phyloP scores from a whole-genome alignment of 495 filamentous ascomycete species.

The Aspergillus haitiensis region DNA sequence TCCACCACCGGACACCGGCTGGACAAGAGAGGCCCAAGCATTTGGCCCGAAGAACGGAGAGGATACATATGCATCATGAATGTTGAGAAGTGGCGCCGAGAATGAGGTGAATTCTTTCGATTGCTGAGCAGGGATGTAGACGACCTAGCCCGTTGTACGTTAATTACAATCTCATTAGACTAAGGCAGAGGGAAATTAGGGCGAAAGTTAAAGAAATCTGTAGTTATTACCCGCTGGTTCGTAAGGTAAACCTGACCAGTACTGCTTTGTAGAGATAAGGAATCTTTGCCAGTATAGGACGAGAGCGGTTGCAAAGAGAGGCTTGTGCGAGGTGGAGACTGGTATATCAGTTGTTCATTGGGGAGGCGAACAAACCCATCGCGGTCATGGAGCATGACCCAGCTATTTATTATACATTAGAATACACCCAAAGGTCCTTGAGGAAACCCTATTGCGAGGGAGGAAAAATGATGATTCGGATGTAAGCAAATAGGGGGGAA shows the following conservation, averaged over 20 bases:
- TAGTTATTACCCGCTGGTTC: constrained; percentile 71
- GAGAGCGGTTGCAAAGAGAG: constrained; percentile 62
- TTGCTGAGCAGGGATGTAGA: constrained; percentile 77
- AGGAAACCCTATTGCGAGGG: background rate
- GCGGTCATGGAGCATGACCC: constrained; percentile 73
- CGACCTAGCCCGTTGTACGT: constrained; percentile 55
- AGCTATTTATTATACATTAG: constrained; percentile 44
- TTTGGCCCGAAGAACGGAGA: constrained; percentile 97
- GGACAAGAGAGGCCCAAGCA: constrained; percentile 77
- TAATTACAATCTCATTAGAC: constrained; percentile 9
- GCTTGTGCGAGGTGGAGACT: constrained; percentile 69
- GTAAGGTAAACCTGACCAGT: constrained; percentile 75
- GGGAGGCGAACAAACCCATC: constrained; percentile 69
- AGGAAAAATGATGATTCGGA: background rate
- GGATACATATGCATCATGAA: constrained; percentile 84
- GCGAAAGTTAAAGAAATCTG: constrained; percentile 20
- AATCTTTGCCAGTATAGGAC: constrained; percentile 55
- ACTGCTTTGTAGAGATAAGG: constrained; percentile 58
- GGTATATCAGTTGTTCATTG: constrained; percentile 66
- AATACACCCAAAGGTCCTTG: constrained; percentile 12
- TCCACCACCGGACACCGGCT: constrained; percentile 80
- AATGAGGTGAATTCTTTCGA: constrained; percentile 79
- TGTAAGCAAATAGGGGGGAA: background rate
- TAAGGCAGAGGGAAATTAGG: background rate
- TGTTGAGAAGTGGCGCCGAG: constrained; percentile 78